A percentile compares a stretch with the other conserved stretches of the same genome.
Conservation (phyloP, 78 protist genomes). For the Acrasis kona region DNA sequence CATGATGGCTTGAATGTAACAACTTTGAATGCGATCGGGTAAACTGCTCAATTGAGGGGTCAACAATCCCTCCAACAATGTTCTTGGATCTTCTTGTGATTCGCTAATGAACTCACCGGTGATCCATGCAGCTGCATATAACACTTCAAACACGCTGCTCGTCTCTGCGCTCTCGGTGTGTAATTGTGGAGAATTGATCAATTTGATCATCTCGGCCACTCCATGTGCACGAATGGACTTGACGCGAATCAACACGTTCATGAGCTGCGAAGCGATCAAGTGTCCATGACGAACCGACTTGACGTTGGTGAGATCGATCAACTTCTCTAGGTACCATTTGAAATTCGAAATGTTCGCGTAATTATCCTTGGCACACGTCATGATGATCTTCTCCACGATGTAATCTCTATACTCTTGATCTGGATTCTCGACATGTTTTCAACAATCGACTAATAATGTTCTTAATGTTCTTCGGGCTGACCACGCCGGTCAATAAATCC, state of each 20-base stretch:
- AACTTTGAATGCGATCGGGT: conserved; percentile 70
- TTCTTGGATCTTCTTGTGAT: background rate
- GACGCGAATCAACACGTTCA: conserved; percentile 62
- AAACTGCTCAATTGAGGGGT: conserved; percentile 41
- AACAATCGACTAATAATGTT: conserved; percentile 60
- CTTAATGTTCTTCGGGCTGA: conserved; percentile 60
- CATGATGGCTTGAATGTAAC: conserved; percentile 48
- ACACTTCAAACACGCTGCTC: conserved; percentile 35
- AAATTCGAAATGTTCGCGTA: conserved; percentile 66
- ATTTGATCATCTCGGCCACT: background rate
- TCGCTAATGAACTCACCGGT: conserved; percentile 62
- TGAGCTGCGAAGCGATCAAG: conserved; percentile 51
- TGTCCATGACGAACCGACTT: conserved; percentile 45
- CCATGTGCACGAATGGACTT: conserved; percentile 31
- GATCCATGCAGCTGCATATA: conserved; percentile 80
- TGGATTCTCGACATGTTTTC: conserved; percentile 28
- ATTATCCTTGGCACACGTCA: conserved; percentile 43
- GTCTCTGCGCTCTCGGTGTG: background rate
- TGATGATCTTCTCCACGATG: conserved; percentile 63
- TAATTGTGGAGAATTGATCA: conserved; percentile 9
- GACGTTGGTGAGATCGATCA: conserved; percentile 39
- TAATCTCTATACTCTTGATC: conserved; percentile 40
- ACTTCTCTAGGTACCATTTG: conserved; percentile 81
- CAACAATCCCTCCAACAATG: conserved; percentile 35
- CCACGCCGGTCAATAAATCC: conserved; percentile 77